Percentiles rank a stretch among this genome's conserved stretches.
Evolutionary conservation across 1,284 basidiomycete species (phyloP).

Genomic region (Stereum hirsutum): DNA sequence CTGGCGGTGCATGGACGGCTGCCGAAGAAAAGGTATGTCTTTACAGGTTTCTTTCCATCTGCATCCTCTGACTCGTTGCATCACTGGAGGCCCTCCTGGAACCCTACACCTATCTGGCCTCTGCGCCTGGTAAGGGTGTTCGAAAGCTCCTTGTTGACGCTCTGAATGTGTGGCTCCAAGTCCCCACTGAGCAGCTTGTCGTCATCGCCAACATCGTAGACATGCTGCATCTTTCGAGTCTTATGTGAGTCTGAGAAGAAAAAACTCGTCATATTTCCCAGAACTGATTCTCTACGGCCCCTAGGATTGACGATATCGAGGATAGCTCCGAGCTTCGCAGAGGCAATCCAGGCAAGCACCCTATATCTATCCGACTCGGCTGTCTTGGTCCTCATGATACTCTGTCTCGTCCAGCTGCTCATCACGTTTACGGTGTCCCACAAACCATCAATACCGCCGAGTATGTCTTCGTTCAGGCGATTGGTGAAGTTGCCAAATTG

Average conservation of each 20-base stretch:
- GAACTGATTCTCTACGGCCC: not conserved
- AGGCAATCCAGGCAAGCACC: too few relatives aligned
- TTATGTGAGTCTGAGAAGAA: conserved; percentile 73
- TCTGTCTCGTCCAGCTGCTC: too few relatives aligned
- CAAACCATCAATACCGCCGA: conserved; percentile 98
- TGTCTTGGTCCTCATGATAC: too few relatives aligned
- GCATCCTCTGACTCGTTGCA: too few relatives aligned
- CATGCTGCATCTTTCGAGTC: conserved; percentile 92
- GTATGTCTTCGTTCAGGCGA: conserved; percentile 92
- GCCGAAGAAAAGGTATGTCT: too few relatives aligned
- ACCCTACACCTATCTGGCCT: conserved; percentile 82
- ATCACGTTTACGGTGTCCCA: conserved; percentile 92
- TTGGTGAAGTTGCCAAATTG: conserved; percentile 66
- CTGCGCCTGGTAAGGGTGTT: conserved; percentile 91
- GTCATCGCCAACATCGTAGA: conserved; percentile 78
- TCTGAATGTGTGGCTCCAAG: conserved; percentile 89
- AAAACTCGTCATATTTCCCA: not conserved
- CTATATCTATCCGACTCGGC: too few relatives aligned
- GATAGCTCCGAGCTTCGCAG: conserved; percentile 88
- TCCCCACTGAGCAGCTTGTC: conserved; percentile 63
- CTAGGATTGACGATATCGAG: conserved; percentile 94
- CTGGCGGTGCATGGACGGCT: too few relatives aligned
- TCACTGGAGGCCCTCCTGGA: too few relatives aligned
- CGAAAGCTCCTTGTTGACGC: conserved; percentile 85
- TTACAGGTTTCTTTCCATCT: too few relatives aligned